Percentiles rank a stretch among this genome's conserved stretches.
Conservation (phyloP, 805 yeast genomes). For the Metschnikowia lochheadii region DNA sequence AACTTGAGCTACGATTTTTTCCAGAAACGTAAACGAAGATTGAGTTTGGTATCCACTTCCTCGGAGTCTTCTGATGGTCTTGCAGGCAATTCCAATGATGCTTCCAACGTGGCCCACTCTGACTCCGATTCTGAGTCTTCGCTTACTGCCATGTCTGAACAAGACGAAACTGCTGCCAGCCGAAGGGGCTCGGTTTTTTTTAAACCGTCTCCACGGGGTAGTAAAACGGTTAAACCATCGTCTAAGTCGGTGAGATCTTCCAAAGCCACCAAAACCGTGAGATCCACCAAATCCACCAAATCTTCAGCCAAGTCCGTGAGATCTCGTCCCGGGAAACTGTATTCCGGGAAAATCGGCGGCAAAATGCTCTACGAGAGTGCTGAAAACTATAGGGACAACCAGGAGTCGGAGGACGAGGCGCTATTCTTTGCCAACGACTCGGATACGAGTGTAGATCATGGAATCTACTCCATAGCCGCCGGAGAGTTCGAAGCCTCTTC, state of each 20-base stretch:
- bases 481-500: constrained; percentile 17
- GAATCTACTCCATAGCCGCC: constrained; percentile 22
- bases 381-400: constrained; percentile 4
- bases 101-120: constrained; percentile 2
- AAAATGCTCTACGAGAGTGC: constrained; percentile 7
- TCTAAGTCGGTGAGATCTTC: background rate
- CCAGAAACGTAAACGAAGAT: constrained; percentile 21
- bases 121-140: constrained; percentile 36
- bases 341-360: constrained; percentile 10
- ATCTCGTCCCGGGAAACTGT: constrained; percentile 11
- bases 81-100: constrained; percentile 9
- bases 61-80: constrained; percentile 24
- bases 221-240: no score
- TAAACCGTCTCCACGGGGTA: background rate
- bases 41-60: constrained; percentile 34
- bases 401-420: background rate
- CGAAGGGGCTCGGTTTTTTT: constrained; percentile 15
- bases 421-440: constrained; percentile 3
- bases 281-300: constrained; percentile 7
- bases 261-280: constrained; percentile 6
- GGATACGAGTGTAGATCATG: constrained; percentile 17
- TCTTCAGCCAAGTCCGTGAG: constrained; percentile 6
- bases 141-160: constrained; percentile 34
- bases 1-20: constrained; percentile 22
- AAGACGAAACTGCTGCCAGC: constrained; percentile 15